Conservation (phyloP, 129 eudicot species). For the Rutidosis leptorrhynchoides region DNA sequence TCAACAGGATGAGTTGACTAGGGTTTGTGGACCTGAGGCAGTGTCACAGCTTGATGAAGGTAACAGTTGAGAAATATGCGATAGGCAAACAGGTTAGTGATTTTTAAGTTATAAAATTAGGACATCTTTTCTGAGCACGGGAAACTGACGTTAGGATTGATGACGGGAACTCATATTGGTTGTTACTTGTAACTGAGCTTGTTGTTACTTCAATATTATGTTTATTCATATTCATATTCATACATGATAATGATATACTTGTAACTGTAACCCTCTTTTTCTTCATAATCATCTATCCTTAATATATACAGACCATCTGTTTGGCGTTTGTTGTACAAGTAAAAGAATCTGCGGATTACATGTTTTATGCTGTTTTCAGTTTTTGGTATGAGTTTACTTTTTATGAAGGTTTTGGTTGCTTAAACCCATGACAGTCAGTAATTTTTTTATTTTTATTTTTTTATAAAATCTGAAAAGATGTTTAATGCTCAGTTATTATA, state of each 20-base stretch:
- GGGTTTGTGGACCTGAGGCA: constrained; percentile 60
- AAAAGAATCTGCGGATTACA: not conserved
- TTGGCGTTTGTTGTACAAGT: constrained; percentile 14
- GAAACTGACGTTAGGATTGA: constrained; percentile 18
- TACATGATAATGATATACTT: constrained; percentile 17
- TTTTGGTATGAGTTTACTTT: not conserved
- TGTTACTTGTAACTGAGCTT: constrained; percentile 15
- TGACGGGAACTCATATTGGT: constrained; percentile 17
- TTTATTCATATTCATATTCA: no score
- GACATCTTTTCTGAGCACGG: constrained; percentile 11
- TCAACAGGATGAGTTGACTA: constrained; percentile 64
- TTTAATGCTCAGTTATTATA: not conserved
- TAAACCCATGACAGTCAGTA: no score
- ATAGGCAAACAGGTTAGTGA: constrained; percentile 8
- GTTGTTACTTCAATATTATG: not conserved
- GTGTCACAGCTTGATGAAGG: constrained; percentile 57
- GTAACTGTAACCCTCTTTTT: not conserved
- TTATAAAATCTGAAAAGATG: not conserved
- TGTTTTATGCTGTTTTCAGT: not conserved
- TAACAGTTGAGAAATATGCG: constrained; percentile 45
- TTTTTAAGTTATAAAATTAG: constrained; percentile 1
- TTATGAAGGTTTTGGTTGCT: not conserved
- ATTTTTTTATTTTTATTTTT: no score
- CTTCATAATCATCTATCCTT: constrained; percentile 1
- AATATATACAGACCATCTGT: constrained; percentile 5